A percentile compares a stretch with the other conserved stretches of the same genome.
phyloP scores from a whole-genome alignment of 306 rosid genomes.

The Carpinus viminea region DNA sequence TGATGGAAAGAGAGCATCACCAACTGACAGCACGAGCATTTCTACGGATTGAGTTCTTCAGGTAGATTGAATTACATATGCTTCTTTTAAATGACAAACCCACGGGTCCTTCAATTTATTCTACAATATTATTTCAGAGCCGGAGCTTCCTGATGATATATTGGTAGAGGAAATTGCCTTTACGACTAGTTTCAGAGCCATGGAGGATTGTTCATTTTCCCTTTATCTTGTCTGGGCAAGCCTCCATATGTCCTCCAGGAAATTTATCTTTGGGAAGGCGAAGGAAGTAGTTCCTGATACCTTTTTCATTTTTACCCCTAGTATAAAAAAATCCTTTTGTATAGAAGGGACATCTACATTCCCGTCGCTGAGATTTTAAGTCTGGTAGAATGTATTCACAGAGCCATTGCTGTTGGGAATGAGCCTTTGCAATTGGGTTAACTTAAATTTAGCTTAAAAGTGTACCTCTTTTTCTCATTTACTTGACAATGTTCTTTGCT shows the following conservation, averaged over 20 bases:
- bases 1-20: slow-evolving; percentile 56
- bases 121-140: slow-evolving; percentile 41
- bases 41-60: slow-evolving; percentile 51
- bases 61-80: slow-evolving; percentile 30
- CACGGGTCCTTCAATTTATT: slow-evolving; percentile 30
- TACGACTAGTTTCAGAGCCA: slow-evolving; percentile 33
- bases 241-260: slow-evolving; percentile 26
- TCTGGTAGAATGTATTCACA: slow-evolving; percentile 34
- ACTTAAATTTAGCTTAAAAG: slow-evolving; percentile 1
- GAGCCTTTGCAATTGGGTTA: slow-evolving; percentile 29
- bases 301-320: slow-evolving; percentile 20
- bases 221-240: slow-evolving; percentile 15
- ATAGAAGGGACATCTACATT: slow-evolving; percentile 33
- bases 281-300: slow-evolving; percentile 27
- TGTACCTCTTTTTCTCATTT: slow-evolving; percentile 1
- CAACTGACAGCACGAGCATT: slow-evolving; percentile 45
- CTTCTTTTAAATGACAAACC: slow-evolving; percentile 32
- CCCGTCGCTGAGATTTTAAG: slow-evolving; percentile 32
- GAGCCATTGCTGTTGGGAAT: slow-evolving; percentile 27
- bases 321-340: slow-evolving; percentile 30
- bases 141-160: slow-evolving; percentile 31
- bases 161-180: slow-evolving; percentile 29
- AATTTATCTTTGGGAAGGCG: slow-evolving; percentile 38
- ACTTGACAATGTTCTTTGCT: not conserved
- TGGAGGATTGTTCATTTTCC: slow-evolving; percentile 26